These are phyloP conservation scores for Botryotinia globosa DNA, from an alignment of 2,329 filamentous ascomycete species.

Conservation along the genomic window DNA sequence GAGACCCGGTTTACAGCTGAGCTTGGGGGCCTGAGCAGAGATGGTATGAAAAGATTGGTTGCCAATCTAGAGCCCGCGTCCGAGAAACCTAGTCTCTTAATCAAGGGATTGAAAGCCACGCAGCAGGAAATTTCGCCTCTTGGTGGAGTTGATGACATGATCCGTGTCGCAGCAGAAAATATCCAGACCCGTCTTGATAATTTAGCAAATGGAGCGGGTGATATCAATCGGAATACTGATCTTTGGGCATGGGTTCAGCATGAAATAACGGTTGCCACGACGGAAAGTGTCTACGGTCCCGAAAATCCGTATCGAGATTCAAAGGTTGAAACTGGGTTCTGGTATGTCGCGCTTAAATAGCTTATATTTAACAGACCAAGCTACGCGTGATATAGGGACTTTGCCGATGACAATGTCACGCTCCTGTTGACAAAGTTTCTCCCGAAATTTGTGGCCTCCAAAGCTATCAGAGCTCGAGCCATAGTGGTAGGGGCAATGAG, in stretches of 20 bases:
- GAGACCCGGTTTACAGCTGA: neutral
- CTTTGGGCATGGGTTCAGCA: slow-evolving; percentile 16
- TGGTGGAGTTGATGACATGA: slow-evolving; percentile 8
- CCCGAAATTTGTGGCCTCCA: too few species aligned
- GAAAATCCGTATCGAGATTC: slow-evolving; percentile 4
- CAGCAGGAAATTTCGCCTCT: neutral
- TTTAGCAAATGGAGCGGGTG: neutral
- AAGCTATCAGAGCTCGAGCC: neutral
- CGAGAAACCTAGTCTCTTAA: neutral
- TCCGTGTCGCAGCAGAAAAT: neutral
- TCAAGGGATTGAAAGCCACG: slow-evolving; percentile 5
- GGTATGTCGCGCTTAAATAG: neutral
- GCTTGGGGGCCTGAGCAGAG: neutral
- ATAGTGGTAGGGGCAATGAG: slow-evolving; percentile 2
- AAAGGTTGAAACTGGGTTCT: slow-evolving; percentile 10
- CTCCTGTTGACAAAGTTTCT: neutral
- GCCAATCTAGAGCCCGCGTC: neutral
- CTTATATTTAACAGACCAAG: neutral
- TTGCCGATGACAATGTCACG: slow-evolving; percentile 9
- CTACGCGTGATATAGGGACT: neutral
- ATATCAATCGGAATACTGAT: neutral
- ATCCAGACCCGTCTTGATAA: neutral
- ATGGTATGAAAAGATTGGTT: neutral
- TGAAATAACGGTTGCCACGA: slow-evolving; percentile 10
- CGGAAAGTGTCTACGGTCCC: slow-evolving; percentile 6